Percentiles rank a stretch among this genome's conserved stretches.
These are phyloP conservation scores for Candida sanyaensis DNA, from an alignment of 1,139 yeast genomes.

Conservation along the genomic window DNA sequence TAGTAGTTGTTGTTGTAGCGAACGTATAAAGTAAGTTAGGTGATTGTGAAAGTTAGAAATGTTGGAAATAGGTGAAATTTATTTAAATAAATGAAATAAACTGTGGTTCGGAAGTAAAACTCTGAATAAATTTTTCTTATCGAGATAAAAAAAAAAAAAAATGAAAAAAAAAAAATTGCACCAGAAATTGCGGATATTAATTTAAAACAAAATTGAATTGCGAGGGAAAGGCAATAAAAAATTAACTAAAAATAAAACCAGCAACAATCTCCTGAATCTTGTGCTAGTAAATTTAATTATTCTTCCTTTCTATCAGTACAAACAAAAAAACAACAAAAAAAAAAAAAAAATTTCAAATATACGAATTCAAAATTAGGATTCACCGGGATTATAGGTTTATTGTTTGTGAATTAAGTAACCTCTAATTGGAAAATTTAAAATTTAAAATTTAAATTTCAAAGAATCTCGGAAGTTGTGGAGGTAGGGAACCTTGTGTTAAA, in stretches of 20 bases:
- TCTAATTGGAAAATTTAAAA: not conserved
- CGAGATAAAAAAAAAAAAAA: no score
- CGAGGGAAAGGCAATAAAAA: not conserved
- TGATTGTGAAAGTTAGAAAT: slow-evolving; percentile 1
- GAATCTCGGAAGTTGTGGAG: not conserved
- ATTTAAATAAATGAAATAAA: not conserved
- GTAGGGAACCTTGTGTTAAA: not conserved
- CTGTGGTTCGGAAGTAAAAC: not conserved
- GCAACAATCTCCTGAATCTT: no score
- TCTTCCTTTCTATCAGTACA: not conserved
- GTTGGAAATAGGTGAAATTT: not conserved
- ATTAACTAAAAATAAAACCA: no score
- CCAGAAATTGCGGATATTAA: not conserved
- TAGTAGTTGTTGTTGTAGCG: slow-evolving; percentile 1
- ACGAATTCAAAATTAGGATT: no score
- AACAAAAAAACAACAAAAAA: not conserved
- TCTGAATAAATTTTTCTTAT: not conserved
- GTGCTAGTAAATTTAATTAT: no score
- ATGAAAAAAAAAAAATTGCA: no score
- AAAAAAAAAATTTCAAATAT: no score
- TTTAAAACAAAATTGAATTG: not conserved
- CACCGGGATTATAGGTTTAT: no score
- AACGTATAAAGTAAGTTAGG: slow-evolving; percentile 4
- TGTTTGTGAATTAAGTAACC: not conserved
- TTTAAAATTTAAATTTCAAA: not conserved